Percentiles rank a stretch among this genome's conserved stretches.
Conservation (phyloP, 345 rosid genomes). For the Dipteronia sinensis region DNA sequence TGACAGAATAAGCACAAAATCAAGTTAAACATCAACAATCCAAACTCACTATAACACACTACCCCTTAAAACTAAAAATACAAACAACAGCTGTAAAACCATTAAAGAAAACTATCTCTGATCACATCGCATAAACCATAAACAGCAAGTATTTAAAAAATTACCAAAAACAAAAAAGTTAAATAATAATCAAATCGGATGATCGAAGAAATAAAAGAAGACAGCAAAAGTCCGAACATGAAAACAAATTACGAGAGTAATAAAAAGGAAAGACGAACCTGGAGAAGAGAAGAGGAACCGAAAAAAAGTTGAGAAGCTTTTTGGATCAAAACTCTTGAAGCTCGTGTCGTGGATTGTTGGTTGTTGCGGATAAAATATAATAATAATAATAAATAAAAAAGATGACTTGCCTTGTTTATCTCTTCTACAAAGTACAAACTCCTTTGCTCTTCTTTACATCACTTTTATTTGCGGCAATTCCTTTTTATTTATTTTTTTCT, state of each 20-base stretch:
- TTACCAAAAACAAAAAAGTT: background rate
- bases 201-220: background rate
- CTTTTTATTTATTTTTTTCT: background rate
- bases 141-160: background rate
- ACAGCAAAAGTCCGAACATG: background rate
- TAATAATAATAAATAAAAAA: background rate
- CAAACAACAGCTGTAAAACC: background rate
- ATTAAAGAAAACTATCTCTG: background rate
- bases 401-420: background rate
- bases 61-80: background rate
- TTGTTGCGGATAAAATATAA: conserved; percentile 9
- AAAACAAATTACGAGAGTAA: background rate
- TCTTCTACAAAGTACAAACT: background rate
- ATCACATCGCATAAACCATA: background rate
- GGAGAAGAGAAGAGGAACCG: conserved; percentile 18
- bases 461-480: background rate
- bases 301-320: background rate
- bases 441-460: background rate
- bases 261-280: conserved; percentile 27
- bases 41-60: background rate
- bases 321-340: conserved; percentile 15
- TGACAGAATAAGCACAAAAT: background rate
- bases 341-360: conserved; percentile 8
- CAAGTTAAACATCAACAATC: background rate
- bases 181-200: background rate